Percentiles rank a stretch among this genome's conserved stretches.
phyloP scores from a whole-genome alignment of 805 yeast species.

The Cyberlindnera mississippiensis region DNA sequence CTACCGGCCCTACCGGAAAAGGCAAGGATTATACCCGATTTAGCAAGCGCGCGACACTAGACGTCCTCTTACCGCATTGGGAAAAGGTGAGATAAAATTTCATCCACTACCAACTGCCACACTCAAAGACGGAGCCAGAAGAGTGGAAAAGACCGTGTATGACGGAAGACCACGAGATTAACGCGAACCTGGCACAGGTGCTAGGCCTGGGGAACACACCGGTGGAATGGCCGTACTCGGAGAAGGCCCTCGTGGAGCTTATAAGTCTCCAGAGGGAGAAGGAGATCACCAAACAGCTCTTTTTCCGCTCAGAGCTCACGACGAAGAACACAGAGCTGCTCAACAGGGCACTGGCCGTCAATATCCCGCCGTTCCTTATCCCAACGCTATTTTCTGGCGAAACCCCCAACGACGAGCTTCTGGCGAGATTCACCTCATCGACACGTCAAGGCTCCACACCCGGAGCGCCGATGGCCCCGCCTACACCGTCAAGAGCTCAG shows the following conservation, averaged over 20 bases:
- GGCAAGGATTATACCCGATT: too few relatives aligned
- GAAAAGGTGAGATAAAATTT: background rate
- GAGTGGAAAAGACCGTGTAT: too few relatives aligned
- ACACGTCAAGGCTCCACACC: conserved; percentile 4
- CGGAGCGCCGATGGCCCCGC: conserved; percentile 1
- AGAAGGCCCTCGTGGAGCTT: conserved; percentile 22
- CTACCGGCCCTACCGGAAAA: too few relatives aligned
- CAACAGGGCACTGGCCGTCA: conserved; percentile 53
- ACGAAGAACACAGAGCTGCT: conserved; percentile 58
- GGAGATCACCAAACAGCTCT: conserved; percentile 80
- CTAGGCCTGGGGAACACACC: conserved; percentile 23
- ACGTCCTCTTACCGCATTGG: background rate
- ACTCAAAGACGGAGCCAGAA: too few relatives aligned
- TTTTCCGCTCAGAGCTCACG: conserved; percentile 59
- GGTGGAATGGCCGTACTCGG: conserved; percentile 26
- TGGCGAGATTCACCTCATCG: conserved; percentile 10
- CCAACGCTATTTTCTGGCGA: conserved; percentile 52
- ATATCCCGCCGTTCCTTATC: conserved; percentile 61
- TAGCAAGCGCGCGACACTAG: too few relatives aligned
- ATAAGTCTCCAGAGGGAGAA: conserved; percentile 45
- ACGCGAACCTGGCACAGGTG: conserved; percentile 19
- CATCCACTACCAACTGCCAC: background rate
- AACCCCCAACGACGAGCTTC: conserved; percentile 17
- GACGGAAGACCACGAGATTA: conserved; percentile 9
- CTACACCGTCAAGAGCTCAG: conserved; percentile 5